A percentile compares a stretch with the other conserved stretches of the same genome.
phyloP scores from a whole-genome alignment of 2,329 filamentous ascomycete genomes.

The Verticillium albo-atrum region DNA sequence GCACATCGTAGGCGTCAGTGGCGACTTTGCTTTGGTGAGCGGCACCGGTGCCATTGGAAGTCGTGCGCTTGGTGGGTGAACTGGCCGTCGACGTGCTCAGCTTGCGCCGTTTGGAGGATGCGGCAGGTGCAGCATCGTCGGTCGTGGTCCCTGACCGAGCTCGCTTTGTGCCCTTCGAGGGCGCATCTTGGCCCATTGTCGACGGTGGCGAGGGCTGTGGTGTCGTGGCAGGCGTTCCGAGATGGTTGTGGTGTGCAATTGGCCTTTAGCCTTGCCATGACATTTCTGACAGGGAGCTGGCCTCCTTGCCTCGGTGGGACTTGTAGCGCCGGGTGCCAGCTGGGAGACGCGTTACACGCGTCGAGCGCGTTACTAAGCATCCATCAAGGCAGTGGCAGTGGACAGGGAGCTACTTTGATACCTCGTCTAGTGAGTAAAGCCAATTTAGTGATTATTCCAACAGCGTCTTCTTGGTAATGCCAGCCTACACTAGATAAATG shows the following conservation, averaged over 20 bases:
- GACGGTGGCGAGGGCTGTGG: not conserved
- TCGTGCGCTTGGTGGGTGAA: conserved; percentile 16
- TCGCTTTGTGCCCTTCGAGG: conserved; percentile 3
- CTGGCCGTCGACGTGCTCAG: conserved; percentile 20
- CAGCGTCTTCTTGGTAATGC: no score
- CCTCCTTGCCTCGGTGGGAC: not conserved
- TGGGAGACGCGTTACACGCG: not conserved
- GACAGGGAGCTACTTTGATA: no score
- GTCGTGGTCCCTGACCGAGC: not conserved
- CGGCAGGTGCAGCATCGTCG: not conserved
- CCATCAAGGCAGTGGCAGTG: no score
- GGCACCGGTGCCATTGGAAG: not conserved
- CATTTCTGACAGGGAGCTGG: not conserved
- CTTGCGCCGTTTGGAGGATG: conserved; percentile 21
- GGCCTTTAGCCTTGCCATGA: not conserved
- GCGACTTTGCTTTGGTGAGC: not conserved
- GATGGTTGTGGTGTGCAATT: not conserved
- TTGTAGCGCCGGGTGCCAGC: not conserved
- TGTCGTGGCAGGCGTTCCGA: not conserved
- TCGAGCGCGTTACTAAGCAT: not conserved
- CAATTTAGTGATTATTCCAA: no score
- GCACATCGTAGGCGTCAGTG: conserved; percentile 14
- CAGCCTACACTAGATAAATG: no score
- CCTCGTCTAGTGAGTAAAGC: no score
- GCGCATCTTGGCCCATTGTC: conserved; percentile 18